phyloP scores from a whole-genome alignment of 2,329 filamentous ascomycete species.

The Rutstroemia sydowiana region DNA sequence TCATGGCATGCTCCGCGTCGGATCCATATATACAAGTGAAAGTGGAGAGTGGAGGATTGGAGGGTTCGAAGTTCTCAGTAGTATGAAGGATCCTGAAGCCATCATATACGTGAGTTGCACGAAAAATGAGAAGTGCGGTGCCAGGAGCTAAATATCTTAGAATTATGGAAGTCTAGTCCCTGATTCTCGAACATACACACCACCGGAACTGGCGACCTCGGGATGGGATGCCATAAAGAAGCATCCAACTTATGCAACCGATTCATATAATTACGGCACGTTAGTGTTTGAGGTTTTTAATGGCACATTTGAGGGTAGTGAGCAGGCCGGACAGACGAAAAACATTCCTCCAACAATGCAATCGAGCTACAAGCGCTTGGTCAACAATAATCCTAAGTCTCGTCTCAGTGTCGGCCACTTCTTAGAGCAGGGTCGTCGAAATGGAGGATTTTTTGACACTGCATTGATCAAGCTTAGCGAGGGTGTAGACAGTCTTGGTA shows the following conservation, averaged over 20 bases:
- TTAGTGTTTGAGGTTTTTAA: constrained; percentile 90
- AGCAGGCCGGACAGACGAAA: constrained; percentile 80
- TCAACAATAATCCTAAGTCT: constrained; percentile 83
- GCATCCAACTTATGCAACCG: constrained; percentile 71
- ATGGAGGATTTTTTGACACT: constrained; percentile 85
- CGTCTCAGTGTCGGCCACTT: constrained; percentile 79
- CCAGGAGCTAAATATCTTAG: constrained; percentile 35
- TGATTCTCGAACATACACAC: constrained; percentile 74
- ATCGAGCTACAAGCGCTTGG: constrained; percentile 79
- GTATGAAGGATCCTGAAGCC: constrained; percentile 91
- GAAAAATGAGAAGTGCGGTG: not conserved
- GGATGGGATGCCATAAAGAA: constrained; percentile 92
- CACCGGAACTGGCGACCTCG: constrained; percentile 75
- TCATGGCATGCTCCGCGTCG: constrained; percentile 77
- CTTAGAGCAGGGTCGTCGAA: constrained; percentile 77
- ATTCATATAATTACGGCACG: constrained; percentile 80
- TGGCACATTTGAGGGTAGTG: constrained; percentile 65
- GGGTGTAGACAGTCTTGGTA: constrained; percentile 82
- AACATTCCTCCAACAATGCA: constrained; percentile 84
- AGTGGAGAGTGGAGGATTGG: constrained; percentile 97
- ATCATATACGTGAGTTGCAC: constrained; percentile 63
- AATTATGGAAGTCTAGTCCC: constrained; percentile 83
- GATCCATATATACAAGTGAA: constrained; percentile 86
- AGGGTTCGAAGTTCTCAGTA: constrained; percentile 89
- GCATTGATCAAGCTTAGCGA: constrained; percentile 87